These are phyloP conservation scores for Malbranchea zuffiana DNA, from an alignment of 2,329 filamentous ascomycete genomes.

Conservation along the genomic window DNA sequence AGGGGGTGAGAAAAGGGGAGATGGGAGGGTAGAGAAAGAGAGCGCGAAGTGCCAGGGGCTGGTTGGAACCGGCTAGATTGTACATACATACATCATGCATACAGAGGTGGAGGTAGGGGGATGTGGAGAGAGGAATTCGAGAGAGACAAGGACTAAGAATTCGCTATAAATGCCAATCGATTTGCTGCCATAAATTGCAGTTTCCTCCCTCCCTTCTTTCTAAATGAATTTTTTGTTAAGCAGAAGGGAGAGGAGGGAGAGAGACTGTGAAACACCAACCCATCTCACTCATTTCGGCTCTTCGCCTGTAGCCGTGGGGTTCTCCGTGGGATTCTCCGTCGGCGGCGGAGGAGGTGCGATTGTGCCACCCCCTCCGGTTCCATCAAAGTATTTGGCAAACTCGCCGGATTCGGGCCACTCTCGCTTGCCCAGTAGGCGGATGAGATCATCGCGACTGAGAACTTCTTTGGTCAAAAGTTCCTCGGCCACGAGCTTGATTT, in stretches of 20 bases:
- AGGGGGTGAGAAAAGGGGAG: no score
- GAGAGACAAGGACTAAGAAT: background rate
- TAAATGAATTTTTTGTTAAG: no score
- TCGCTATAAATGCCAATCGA: no score
- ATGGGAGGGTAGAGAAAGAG: no score
- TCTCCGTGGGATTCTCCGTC: slow-evolving; percentile 8
- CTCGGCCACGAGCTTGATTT: slow-evolving; percentile 83
- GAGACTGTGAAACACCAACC: slow-evolving; percentile 3
- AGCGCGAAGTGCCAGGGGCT: no score
- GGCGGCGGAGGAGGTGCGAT: slow-evolving; percentile 15
- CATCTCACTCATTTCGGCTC: no score
- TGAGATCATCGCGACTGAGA: slow-evolving; percentile 80
- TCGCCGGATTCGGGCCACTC: slow-evolving; percentile 78
- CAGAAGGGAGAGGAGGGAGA: background rate
- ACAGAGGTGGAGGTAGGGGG: no score
- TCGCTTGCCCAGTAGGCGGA: slow-evolving; percentile 71
- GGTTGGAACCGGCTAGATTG: no score
- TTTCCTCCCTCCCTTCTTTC: no score
- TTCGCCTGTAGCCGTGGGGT: slow-evolving; percentile 1
- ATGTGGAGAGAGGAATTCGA: background rate
- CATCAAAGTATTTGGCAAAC: slow-evolving; percentile 86
- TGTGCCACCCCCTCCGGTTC: slow-evolving; percentile 32
- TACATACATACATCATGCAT: no score
- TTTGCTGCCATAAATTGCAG: no score
- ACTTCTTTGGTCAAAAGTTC: slow-evolving; percentile 89